These are phyloP conservation scores for Marasmius fiardii DNA, from an alignment of 1,284 basidiomycete genomes.

Conservation along the genomic window DNA sequence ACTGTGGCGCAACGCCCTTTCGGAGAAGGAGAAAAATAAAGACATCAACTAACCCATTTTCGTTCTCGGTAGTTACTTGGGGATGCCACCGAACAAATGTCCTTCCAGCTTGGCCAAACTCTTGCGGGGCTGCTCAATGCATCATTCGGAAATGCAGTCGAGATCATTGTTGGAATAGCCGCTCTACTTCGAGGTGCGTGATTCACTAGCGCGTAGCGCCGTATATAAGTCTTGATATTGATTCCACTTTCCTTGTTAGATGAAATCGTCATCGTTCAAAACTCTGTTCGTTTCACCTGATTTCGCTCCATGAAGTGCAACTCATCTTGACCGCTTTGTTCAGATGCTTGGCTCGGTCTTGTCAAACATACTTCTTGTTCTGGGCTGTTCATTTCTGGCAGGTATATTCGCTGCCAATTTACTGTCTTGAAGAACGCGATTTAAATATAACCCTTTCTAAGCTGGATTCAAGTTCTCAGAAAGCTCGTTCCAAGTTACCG, in stretches of 20 bases:
- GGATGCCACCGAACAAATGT: constrained; percentile 86
- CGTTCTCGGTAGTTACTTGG: constrained; percentile 57
- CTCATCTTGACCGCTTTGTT: not conserved
- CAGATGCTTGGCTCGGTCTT: constrained; percentile 82
- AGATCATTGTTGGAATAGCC: constrained; percentile 86
- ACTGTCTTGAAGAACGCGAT: too few species aligned
- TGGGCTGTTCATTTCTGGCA: constrained; percentile 86
- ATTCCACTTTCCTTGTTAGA: constrained; percentile 34
- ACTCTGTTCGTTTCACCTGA: constrained; percentile 52
- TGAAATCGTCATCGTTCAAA: constrained; percentile 84
- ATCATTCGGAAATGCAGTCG: constrained; percentile 77
- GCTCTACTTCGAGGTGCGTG: constrained; percentile 74
- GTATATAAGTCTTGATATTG: constrained; percentile 4
- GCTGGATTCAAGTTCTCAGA: constrained; percentile 67
- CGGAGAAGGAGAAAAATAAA: not conserved
- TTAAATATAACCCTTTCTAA: constrained; percentile 17
- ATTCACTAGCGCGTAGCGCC: not conserved
- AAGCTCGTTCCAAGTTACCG: constrained; percentile 77
- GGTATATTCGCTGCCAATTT: constrained; percentile 35
- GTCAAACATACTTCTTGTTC: constrained; percentile 85
- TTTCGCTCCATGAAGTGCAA: not conserved
- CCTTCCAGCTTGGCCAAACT: constrained; percentile 76
- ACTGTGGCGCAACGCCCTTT: not conserved
- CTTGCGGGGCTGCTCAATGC: constrained; percentile 86
- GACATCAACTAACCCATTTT: not conserved